Base-by-base conservation (phyloP, 768 basidiomycete species). In the Mrakia blollopis region DNA sequence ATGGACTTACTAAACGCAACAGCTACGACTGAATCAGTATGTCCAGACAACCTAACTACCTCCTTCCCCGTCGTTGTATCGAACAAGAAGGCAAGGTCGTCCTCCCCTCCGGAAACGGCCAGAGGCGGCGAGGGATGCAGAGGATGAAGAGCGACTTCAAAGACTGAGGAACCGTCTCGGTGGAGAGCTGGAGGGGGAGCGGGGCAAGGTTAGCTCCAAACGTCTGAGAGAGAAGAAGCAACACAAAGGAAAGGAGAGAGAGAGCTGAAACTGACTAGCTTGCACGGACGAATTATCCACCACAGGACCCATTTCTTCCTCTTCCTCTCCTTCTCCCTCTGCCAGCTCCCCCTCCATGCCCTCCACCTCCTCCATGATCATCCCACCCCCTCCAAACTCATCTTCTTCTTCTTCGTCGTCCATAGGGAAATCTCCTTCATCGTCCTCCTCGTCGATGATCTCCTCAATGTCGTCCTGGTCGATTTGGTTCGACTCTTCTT, bases 21-120 rank as follows among this genome's bases (percentile, higher is more conserved):
- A 73, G 87, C 87, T 7, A 90, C 89, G 67, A 99, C 93, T 79
- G 93, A 94, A 82, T 99, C 97, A 10, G 90, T 89, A 83, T 99
- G 97, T 3, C 97, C 97, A 0, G 91, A 91, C 71, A 99, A 87
- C 84, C 90, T 92, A 72, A 81, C 79, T 77, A 96, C 86, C 80
- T 90, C 85, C 81, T 92, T 89, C 21, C 93, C 93, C 62, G 90
- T 89, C 3, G 89, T 89, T 69, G 92, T 89, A 79, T 93, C 89
- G 93, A 93, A 99, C 80, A 99, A 88, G 84, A 92, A 98, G 52
- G 92, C 97, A 0, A 92, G 83, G 82, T 98, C 95, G 82, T 98
- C 97, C 84, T 97, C 94, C 28, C 94, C 97, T 37, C 97, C 97
- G 0, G 94, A 94, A 30, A 89, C 91, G 10, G 93, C 94, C 30